Conservation (phyloP, 2,329 filamentous ascomycete species). For the Fusarium sambucinum region DNA sequence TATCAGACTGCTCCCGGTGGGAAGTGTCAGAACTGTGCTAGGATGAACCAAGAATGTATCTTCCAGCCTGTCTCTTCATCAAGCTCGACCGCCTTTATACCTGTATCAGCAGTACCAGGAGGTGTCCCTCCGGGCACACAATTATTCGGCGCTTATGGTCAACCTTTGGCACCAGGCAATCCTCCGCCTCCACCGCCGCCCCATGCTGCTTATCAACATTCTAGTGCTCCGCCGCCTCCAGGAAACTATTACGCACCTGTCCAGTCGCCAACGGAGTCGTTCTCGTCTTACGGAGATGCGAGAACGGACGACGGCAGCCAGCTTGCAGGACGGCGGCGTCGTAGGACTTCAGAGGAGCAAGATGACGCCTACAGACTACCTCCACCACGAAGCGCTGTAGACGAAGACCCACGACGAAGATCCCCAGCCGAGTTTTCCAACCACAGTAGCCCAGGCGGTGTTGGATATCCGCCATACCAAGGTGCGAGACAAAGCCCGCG, state of each 20-base stretch:
- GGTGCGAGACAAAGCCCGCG: slow-evolving; percentile 55
- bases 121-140: slow-evolving; percentile 68
- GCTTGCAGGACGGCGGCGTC: slow-evolving; percentile 51
- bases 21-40: slow-evolving; percentile 71
- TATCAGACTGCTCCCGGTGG: slow-evolving; percentile 70
- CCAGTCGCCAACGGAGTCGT: slow-evolving; percentile 60
- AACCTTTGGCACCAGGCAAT: slow-evolving; percentile 60
- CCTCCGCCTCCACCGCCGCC: slow-evolving; percentile 45
- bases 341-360: slow-evolving; percentile 55
- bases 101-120: slow-evolving; percentile 69
- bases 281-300: slow-evolving; percentile 55
- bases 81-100: slow-evolving; percentile 69
- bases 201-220: slow-evolving; percentile 44
- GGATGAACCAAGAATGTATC: slow-evolving; percentile 71
- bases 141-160: slow-evolving; percentile 69
- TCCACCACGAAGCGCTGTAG: slow-evolving; percentile 57
- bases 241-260: slow-evolving; percentile 58
- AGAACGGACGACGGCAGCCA: slow-evolving; percentile 51
- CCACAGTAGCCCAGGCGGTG: slow-evolving; percentile 60
- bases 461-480: slow-evolving; percentile 55
- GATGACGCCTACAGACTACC: slow-evolving; percentile 60
- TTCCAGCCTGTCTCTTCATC: slow-evolving; percentile 71
- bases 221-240: slow-evolving; percentile 52
- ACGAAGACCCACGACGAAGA: slow-evolving; percentile 64
- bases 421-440: slow-evolving; percentile 64